phyloP scores from a whole-genome alignment of 139 green algal genomes.

The Yamagishiella unicocca region DNA sequence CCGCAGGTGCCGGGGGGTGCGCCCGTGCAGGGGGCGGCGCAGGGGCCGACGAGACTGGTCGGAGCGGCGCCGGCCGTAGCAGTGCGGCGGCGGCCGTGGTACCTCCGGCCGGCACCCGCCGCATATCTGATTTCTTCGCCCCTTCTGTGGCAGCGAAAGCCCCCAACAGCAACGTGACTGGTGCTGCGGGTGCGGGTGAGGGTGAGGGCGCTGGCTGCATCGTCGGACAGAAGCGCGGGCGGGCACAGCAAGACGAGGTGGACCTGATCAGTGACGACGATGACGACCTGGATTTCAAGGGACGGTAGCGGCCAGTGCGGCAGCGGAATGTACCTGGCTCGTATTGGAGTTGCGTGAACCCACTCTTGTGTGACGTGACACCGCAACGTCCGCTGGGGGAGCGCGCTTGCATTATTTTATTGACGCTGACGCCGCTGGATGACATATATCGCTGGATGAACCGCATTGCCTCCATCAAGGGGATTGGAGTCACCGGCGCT shows the following conservation, averaged over 20 bases:
- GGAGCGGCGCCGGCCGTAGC: neutral
- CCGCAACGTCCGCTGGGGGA: no score
- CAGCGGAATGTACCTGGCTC: no score
- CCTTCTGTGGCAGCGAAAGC: neutral
- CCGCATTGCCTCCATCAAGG: no score
- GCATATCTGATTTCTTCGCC: conserved; percentile 23
- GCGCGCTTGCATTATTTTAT: no score
- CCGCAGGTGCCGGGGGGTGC: no score
- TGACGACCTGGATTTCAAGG: conserved; percentile 8
- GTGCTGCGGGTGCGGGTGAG: neutral
- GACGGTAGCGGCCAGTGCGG: no score
- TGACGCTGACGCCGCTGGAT: no score
- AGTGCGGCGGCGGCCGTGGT: neutral
- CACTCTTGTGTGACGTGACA: no score
- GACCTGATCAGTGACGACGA: conserved; percentile 5
- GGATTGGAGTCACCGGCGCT: no score
- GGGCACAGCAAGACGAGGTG: neutral
- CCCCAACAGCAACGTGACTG: neutral
- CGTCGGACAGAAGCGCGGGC: neutral
- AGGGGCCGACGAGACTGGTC: neutral
- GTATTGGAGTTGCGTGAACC: no score
- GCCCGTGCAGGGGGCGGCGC: no score
- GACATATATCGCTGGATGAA: no score
- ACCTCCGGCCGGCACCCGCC: neutral
- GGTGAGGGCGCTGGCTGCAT: neutral